Evolutionary conservation across 129 eudicot species (phyloP).

Genomic region (Tagetes erecta): DNA sequence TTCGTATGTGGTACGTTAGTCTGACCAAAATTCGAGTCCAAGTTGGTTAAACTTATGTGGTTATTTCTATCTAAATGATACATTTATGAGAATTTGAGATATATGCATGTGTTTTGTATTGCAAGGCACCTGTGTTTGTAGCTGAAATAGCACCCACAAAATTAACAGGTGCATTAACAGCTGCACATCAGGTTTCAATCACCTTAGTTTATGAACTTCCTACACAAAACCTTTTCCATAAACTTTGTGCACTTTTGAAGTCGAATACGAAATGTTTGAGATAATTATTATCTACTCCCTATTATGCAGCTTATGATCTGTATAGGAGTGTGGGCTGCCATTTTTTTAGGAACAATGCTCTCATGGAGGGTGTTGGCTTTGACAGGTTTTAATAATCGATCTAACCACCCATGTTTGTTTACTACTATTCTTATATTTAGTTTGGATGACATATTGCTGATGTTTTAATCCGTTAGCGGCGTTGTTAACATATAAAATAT

Average conservation of each 20-base stretch:
- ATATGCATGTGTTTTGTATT: slow-evolving; percentile 4
- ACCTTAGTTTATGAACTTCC: neutral
- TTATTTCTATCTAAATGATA: neutral
- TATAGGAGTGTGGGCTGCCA: slow-evolving; percentile 73
- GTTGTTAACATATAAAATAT: neutral
- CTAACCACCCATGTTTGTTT: neutral
- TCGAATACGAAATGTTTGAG: neutral
- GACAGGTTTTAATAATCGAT: slow-evolving; percentile 49
- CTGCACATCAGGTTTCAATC: slow-evolving; percentile 74
- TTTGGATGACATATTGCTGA: too few relatives aligned
- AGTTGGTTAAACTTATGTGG: neutral
- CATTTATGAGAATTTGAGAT: neutral
- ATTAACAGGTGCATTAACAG: slow-evolving; percentile 89
- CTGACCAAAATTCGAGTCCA: slow-evolving; percentile 2
- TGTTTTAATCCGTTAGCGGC: too few relatives aligned
- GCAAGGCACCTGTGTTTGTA: slow-evolving; percentile 75
- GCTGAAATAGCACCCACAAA: slow-evolving; percentile 92
- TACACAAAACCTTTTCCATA: neutral
- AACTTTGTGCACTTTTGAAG: neutral
- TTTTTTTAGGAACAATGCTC: slow-evolving; percentile 67
- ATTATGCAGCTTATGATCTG: slow-evolving; percentile 78
- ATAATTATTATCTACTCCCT: slow-evolving; percentile 14
- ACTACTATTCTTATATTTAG: neutral
- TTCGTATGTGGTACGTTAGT: slow-evolving; percentile 81
- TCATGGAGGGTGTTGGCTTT: slow-evolving; percentile 85